Evolutionary conservation across 2,329 filamentous ascomycete genomes (phyloP).

Genomic region (Ophiostoma novo-ulmi): DNA sequence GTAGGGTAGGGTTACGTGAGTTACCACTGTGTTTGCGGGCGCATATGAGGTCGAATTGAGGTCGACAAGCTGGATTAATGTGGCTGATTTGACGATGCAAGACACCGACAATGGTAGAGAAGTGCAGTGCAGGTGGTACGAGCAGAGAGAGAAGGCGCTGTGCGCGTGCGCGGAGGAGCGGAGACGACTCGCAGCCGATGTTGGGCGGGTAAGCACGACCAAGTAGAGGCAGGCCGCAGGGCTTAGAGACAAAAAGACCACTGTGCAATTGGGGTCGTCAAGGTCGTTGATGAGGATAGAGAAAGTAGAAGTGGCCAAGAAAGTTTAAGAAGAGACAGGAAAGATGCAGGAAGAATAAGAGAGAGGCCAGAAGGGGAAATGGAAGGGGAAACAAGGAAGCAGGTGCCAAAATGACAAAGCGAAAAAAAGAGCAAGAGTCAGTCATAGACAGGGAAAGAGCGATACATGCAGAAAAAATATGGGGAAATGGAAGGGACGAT

Average conservation of each 20-base stretch:
- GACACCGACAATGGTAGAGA: not conserved
- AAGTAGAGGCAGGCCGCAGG: constrained; percentile 11
- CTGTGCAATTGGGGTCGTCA: not conserved
- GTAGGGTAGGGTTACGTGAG: not conserved
- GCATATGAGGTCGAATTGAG: constrained; percentile 14
- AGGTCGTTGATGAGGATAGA: not conserved
- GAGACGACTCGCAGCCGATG: constrained; percentile 15
- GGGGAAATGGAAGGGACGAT: constrained; percentile 21
- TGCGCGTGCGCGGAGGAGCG: constrained; percentile 15
- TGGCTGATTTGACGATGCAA: not conserved
- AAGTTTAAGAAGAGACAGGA: not conserved
- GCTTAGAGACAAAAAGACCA: not conserved
- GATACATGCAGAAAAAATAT: constrained; percentile 22
- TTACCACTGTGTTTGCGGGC: constrained; percentile 6
- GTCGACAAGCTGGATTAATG: not conserved
- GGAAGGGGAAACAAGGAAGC: constrained; percentile 16
- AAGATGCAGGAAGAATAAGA: constrained; percentile 4
- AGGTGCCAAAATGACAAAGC: constrained; percentile 17
- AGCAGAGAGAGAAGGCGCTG: constrained; percentile 9
- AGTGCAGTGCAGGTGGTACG: not conserved
- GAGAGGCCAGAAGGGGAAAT: constrained; percentile 2
- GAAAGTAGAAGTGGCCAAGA: not conserved
- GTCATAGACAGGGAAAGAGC: constrained; percentile 18
- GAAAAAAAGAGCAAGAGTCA: constrained; percentile 17
- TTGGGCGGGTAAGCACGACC: constrained; percentile 21